Base-by-base conservation (phyloP, 208 protist species). In the Ichthyophonus hoferi region DNA sequence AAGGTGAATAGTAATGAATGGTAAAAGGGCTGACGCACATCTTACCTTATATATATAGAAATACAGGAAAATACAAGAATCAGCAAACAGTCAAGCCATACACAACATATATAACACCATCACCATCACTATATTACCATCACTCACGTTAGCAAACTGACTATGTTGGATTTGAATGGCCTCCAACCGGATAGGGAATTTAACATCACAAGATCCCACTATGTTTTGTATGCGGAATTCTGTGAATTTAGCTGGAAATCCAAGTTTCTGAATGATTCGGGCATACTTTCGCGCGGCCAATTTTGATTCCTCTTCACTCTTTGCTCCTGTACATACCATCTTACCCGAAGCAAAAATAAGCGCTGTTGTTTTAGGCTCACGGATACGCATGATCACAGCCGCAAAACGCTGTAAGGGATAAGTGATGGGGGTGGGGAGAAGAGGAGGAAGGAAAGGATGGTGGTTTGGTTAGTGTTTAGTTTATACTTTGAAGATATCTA, bases 201-300 rank as follows among this genome's bases (percentile, higher is more conserved):
- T 91, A 38, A 97, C 95, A 88, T 97, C 95, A 89, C 94, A 96
- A 24, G 93, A 94, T 24, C 88, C 96, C 12, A 97, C 96, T 40
- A 97, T 96, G 86, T 97, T 97, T 91, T 97, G 95, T 42, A 97
- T 93, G 83, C 95, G 97, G 83, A 97, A 97, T 34, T 97, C 94
- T 38, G 50, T 90, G 88, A 96, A 96, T 34, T 92, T 90, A 12
- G 86, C 91, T 3, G 7, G 2, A 58, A 95, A 96, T 17, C 93
- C 94, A 3, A 96, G 81, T 87, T 97, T 97, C 91, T 97, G 93
- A 34, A 97, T 94, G 79, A 96, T 97, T 50, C 94, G 87, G 24
- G 95, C 95, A 87, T 93, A 97, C 88, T 97, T 97, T 67, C 94
- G 90, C 1, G 92, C 92, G 1, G 95, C 95, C 1, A 94, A 77